Evolutionary conservation across 148 eudicot genomes (phyloP).

Genomic region (Oxyria digyna): DNA sequence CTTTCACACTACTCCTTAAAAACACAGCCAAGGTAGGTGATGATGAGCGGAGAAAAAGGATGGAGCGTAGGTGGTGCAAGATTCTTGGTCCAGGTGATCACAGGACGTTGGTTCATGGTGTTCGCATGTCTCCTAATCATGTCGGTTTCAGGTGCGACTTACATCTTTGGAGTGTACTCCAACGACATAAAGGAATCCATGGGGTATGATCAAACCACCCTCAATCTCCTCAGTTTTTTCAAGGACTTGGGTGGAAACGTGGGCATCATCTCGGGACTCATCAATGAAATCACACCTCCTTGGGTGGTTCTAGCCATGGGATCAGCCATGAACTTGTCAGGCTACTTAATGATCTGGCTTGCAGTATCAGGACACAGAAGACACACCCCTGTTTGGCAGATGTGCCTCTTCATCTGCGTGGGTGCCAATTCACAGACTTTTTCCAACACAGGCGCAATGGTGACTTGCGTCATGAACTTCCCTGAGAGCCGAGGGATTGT

Average conservation of each 20-base stretch:
- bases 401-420: conserved; percentile 13
- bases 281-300: conserved; percentile 10
- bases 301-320: conserved; percentile 6
- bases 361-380: neutral
- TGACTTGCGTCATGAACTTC: conserved; percentile 27
- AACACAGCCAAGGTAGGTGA: neutral
- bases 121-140: conserved; percentile 6
- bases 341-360: conserved; percentile 6
- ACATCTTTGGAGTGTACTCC: conserved; percentile 8
- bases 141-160: neutral
- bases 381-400: conserved; percentile 6
- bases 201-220: conserved; percentile 10
- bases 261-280: neutral
- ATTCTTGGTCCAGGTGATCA: neutral
- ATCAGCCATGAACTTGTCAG: conserved; percentile 1
- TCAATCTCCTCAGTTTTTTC: conserved; percentile 9
- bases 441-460: conserved; percentile 21
- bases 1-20: no score
- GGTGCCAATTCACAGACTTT: conserved; percentile 14
- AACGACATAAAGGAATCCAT: neutral
- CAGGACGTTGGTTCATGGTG: conserved; percentile 11
- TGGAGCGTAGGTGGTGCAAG: neutral
- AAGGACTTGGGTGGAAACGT: conserved; percentile 8
- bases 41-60: neutral
- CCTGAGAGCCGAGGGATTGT: conserved; percentile 23